Percentiles rank a stretch among this genome's conserved stretches.
phyloP scores from a whole-genome alignment of 2,329 filamentous ascomycete genomes.

The Paecilomyces variotii region DNA sequence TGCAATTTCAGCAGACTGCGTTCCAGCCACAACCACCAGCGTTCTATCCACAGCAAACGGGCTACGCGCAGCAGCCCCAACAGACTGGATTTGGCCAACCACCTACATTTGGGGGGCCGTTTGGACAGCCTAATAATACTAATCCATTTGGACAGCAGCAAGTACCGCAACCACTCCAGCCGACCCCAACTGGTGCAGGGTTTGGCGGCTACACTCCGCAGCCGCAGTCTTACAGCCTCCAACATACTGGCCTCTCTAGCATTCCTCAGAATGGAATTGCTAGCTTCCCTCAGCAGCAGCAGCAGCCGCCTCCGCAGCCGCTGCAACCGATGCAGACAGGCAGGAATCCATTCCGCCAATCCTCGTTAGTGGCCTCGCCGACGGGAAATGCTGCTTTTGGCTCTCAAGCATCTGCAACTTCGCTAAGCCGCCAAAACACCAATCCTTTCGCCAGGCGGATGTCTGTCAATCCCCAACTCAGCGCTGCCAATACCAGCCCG shows the following conservation, averaged over 20 bases:
- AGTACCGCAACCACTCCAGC: conserved; percentile 45
- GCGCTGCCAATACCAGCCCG: conserved; percentile 12
- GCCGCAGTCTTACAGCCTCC: conserved; percentile 50
- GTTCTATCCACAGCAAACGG: conserved; percentile 25
- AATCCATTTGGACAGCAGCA: conserved; percentile 31
- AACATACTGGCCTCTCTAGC: conserved; percentile 31
- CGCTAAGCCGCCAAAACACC: conserved; percentile 58
- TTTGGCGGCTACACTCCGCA: conserved; percentile 75
- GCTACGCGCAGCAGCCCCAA: conserved; percentile 24
- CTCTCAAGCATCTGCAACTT: conserved; percentile 38
- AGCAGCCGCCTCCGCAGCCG: conserved; percentile 28
- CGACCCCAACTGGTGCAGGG: conserved; percentile 63
- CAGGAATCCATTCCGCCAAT: conserved; percentile 92
- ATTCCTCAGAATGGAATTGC: conserved; percentile 44
- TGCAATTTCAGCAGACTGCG: conserved; percentile 11
- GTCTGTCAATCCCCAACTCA: conserved; percentile 24
- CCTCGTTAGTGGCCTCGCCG: conserved; percentile 56
- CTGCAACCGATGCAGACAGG: conserved; percentile 22
- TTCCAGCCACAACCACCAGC: conserved; percentile 16
- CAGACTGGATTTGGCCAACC: conserved; percentile 25
- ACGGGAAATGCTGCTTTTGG: conserved; percentile 40
- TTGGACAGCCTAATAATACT: conserved; percentile 19
- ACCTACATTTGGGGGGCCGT: conserved; percentile 17
- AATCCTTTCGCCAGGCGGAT: conserved; percentile 74
- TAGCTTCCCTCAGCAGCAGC: conserved; percentile 39